A percentile compares a stretch with the other conserved stretches of the same genome.
Evolutionary conservation across 78 protist genomes (phyloP).

Genomic region (Dictyostelium purpureum): DNA sequence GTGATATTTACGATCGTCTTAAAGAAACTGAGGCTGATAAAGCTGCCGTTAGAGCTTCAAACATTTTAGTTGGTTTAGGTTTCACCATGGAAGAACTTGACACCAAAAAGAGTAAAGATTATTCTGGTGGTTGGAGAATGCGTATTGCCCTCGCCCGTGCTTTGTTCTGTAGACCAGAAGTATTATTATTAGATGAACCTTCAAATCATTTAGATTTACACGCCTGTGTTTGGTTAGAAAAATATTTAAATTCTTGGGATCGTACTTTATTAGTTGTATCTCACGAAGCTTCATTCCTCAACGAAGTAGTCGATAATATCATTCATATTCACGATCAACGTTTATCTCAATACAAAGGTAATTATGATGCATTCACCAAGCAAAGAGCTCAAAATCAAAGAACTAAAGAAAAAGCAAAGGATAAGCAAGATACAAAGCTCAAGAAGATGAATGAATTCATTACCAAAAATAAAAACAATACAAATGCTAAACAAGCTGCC

Average conservation of each 20-base stretch:
- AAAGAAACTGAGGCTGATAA: conserved; percentile 83
- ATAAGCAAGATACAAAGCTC: conserved; percentile 41
- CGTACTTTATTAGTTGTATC: conserved; percentile 91
- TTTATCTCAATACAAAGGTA: conserved; percentile 85
- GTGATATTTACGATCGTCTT: conserved; percentile 80
- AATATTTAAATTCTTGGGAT: conserved; percentile 83
- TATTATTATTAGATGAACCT: conserved; percentile 97
- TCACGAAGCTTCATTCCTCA: conserved; percentile 93
- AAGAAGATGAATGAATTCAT: conserved; percentile 73
- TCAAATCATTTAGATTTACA: conserved; percentile 94
- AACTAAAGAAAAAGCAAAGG: conserved; percentile 19
- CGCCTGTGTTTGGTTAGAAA: conserved; percentile 95
- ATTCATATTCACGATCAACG: conserved; percentile 83
- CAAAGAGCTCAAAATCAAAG: conserved; percentile 9
- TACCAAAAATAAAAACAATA: conserved; percentile 24
- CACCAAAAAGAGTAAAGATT: conserved; percentile 48
- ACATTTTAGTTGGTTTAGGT: conserved; percentile 90
- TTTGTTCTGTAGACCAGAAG: conserved; percentile 91
- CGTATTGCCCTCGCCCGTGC: conserved; percentile 96
- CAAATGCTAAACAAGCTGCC: conserved; percentile 35
- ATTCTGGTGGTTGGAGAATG: conserved; percentile 98
- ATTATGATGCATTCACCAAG: conserved; percentile 70
- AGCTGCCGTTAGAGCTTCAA: conserved; percentile 73
- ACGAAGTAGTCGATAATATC: conserved; percentile 83
- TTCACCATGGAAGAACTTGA: conserved; percentile 80